Conservation (phyloP, 331 rosid genomes). For the Pyrus hybrid region DNA sequence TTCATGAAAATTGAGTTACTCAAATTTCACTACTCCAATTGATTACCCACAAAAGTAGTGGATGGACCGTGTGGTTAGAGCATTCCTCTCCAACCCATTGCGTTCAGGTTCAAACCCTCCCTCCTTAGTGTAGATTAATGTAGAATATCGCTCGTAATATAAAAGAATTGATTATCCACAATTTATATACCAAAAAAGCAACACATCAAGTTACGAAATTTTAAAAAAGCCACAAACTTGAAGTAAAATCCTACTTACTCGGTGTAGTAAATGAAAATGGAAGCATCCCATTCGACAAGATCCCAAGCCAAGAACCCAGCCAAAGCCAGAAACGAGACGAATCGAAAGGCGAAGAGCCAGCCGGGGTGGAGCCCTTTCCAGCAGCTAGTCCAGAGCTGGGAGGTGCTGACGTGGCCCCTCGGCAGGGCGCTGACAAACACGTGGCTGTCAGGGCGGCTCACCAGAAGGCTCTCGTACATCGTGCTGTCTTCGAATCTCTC, state of each 20-base stretch:
- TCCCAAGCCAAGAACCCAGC: constrained; percentile 40
- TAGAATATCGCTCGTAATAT: neutral
- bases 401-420: constrained; percentile 27
- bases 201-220: neutral
- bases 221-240: no score
- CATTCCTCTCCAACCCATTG: no score
- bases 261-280: constrained; percentile 58
- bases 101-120: neutral
- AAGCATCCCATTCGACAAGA: constrained; percentile 22
- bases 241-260: constrained; percentile 33
- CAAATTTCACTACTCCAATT: neutral
- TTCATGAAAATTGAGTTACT: neutral
- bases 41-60: neutral
- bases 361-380: constrained; percentile 60
- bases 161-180: neutral
- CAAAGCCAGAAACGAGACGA: constrained; percentile 34
- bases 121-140: neutral
- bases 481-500: constrained; percentile 14
- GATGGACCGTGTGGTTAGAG: no score
- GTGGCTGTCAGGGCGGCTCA: constrained; percentile 23
- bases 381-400: constrained; percentile 61
- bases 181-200: neutral
- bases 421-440: constrained; percentile 30
- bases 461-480: constrained; percentile 38
- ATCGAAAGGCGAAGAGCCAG: constrained; percentile 43